These are phyloP conservation scores for Botryotinia narcissicola DNA, from an alignment of 2,329 filamentous ascomycete genomes.

Conservation along the genomic window DNA sequence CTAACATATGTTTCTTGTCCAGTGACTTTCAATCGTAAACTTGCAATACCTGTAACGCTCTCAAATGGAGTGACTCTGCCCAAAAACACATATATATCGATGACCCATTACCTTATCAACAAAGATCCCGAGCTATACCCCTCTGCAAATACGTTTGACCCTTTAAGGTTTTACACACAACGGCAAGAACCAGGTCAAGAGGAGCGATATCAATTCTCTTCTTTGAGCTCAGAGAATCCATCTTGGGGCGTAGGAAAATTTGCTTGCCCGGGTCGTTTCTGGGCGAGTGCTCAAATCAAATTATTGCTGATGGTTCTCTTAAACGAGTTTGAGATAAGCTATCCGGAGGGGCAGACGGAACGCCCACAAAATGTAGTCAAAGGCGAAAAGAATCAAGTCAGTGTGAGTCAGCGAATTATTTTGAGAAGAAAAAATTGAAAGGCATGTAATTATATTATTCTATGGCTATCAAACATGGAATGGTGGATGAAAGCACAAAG, in stretches of 20 bases:
- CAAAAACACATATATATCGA: slow-evolving; percentile 29
- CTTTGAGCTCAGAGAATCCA: not conserved
- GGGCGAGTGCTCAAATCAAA: slow-evolving; percentile 41
- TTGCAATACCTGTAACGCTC: slow-evolving; percentile 31
- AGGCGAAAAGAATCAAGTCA: slow-evolving; percentile 9
- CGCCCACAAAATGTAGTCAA: slow-evolving; percentile 52
- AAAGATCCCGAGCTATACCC: slow-evolving; percentile 6
- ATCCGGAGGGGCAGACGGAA: slow-evolving; percentile 58
- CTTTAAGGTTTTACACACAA: slow-evolving; percentile 31
- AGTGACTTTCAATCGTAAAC: slow-evolving; percentile 22
- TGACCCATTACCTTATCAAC: slow-evolving; percentile 10
- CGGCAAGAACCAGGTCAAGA: slow-evolving; percentile 29
- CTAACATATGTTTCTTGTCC: not conserved
- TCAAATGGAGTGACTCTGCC: slow-evolving; percentile 39
- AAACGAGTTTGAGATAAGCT: not conserved
- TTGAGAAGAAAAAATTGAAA: not conserved
- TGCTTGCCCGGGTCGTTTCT: slow-evolving; percentile 45
- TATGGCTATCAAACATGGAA: not conserved
- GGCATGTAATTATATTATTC: not conserved
- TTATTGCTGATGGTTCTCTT: not conserved
- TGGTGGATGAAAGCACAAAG: not conserved
- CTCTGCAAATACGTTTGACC: slow-evolving; percentile 28
- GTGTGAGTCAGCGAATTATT: not conserved
- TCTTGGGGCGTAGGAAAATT: not conserved
- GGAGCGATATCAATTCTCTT: slow-evolving; percentile 36